Base-by-base conservation (phyloP, 139 green algal genomes). In the Pseudopediastrum boryanum region DNA sequence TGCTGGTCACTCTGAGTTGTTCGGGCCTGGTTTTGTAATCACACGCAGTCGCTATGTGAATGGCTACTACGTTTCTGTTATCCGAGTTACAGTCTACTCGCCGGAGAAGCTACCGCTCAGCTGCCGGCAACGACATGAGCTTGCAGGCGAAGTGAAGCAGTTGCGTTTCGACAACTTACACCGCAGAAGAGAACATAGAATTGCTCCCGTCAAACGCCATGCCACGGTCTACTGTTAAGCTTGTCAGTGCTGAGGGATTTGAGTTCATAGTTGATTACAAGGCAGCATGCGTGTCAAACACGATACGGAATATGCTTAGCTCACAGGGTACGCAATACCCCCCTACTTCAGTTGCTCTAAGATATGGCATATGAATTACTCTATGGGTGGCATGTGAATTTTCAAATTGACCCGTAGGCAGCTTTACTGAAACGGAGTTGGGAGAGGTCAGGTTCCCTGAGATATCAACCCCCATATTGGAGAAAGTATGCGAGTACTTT, bases 401-500 rank as follows among this genome's bases (percentile, higher is more conserved):
- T n/a, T 69, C 35, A 58, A 31, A 13, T n/a, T 39, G n/a, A 29
- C 9, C 23, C 29, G 36, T 85, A 97, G 95, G 95, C 19, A 90
- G 79, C 73, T 99, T 99, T 84, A 96, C 89, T 10, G 96, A 99
- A 75, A 98, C 89, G 0, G 90, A 98, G 84, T 77, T 90, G 13
- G 90, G 93, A 1, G 91, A 97, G 74, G 87, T 99, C 2, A 90
- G 88, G 50, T 97, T 99, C 27, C 93, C 91, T 1, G 94, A 98
- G 52, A 98, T 99, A 70, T 89, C 89, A 3, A 94, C 93, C 1
- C 82, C 87, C 16, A 95, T 98, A 35, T 81, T 99, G 63, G 96
- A 99, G 79, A 95, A 95, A 54, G 86, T 98, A 0, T 98, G 94
- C 83, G 92, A 98, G 79, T 99, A 98, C 88, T 98, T 98, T 43